These are phyloP conservation scores for Hypericum androsaemum DNA, from an alignment of 345 rosid genomes.

Conservation along the genomic window DNA sequence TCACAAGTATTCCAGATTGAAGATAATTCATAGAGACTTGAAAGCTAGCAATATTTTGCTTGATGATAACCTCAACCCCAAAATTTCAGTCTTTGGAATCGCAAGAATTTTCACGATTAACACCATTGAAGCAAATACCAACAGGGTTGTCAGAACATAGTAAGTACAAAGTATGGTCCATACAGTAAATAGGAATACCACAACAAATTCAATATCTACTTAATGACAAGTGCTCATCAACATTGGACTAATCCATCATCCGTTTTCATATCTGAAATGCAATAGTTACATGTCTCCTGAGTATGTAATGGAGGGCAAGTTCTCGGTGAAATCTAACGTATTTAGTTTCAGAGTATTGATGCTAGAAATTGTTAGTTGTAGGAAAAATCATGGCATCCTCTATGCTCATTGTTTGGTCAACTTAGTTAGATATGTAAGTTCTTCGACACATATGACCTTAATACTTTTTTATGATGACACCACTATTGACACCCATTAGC, in stretches of 20 bases:
- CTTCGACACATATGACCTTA: no score
- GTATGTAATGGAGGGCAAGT: background rate
- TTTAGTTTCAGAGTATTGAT: background rate
- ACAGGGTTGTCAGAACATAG: slow-evolving; percentile 5
- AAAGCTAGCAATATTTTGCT: slow-evolving; percentile 4
- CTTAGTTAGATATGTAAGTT: slow-evolving; percentile 3
- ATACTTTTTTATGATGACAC: background rate
- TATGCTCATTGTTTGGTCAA: background rate
- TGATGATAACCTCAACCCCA: background rate
- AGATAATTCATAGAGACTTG: slow-evolving; percentile 1
- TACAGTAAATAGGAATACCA: no score
- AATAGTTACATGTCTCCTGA: slow-evolving; percentile 4
- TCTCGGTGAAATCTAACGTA: background rate
- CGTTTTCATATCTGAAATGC: background rate
- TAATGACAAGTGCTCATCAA: no score
- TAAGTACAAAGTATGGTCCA: background rate
- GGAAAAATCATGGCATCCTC: background rate
- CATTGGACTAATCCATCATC: background rate
- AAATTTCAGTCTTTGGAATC: background rate
- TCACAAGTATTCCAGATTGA: slow-evolving; percentile 2
- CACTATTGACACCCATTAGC: background rate
- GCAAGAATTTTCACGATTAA: background rate
- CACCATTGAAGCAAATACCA: background rate
- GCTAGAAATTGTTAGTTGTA: background rate
- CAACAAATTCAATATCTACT: no score